phyloP scores from a whole-genome alignment of 2,329 filamentous ascomycete species.

The Colletotrichum sp. region DNA sequence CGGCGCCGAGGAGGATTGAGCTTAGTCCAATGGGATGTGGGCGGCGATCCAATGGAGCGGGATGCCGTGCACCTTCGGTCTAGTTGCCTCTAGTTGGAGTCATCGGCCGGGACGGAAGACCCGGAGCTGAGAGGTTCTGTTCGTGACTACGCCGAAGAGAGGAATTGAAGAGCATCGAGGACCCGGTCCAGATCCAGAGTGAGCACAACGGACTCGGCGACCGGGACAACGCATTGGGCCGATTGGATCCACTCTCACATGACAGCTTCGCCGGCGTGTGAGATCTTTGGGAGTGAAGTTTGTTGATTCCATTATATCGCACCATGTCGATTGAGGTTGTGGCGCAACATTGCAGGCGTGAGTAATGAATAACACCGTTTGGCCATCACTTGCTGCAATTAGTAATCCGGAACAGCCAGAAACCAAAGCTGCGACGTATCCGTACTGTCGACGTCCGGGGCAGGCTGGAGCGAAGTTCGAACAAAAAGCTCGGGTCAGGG shows the following conservation, averaged over 20 bases:
- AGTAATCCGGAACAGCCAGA: not conserved
- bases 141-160: not conserved
- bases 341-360: not conserved
- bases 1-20: not conserved
- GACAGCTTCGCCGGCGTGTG: not conserved
- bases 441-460: not conserved
- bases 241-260: constrained; percentile 14
- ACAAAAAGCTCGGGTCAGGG: not conserved
- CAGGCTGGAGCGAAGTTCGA: not conserved
- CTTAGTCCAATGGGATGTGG: not conserved
- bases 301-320: not conserved
- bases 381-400: not conserved
- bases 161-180: not conserved
- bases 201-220: not conserved
- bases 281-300: not conserved
- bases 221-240: constrained; percentile 12
- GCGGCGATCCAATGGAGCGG: not conserved
- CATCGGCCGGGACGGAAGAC: not conserved
- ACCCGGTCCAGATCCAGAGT: not conserved
- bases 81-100: not conserved
- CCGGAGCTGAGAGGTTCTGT: not conserved
- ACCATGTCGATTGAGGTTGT: not conserved
- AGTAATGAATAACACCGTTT: not conserved
- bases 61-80: not conserved
- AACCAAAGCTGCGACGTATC: not conserved